These are phyloP conservation scores for Paramyrothecium sp. DNA, from an alignment of 2,329 filamentous ascomycete genomes.

Conservation along the genomic window DNA sequence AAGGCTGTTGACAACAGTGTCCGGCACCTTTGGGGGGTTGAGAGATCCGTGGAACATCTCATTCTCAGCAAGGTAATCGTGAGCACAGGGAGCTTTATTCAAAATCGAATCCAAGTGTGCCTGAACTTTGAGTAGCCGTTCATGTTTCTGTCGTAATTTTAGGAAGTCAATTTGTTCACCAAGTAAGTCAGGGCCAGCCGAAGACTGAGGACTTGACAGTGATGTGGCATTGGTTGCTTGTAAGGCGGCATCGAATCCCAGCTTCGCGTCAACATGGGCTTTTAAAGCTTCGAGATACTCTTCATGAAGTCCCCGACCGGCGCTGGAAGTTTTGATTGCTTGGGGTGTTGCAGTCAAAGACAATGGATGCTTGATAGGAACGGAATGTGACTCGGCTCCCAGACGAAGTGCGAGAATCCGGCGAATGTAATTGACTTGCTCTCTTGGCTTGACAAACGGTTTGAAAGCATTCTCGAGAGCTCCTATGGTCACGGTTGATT, in stretches of 20 bases:
- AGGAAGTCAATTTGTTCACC: slow-evolving; percentile 51
- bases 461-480: slow-evolving; percentile 43
- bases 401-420: slow-evolving; percentile 55
- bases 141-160: slow-evolving; percentile 50
- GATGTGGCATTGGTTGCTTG: slow-evolving; percentile 16
- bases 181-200: slow-evolving; percentile 24
- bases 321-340: slow-evolving; percentile 30
- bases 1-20: slow-evolving; percentile 49
- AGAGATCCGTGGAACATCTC: slow-evolving; percentile 43
- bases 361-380: slow-evolving; percentile 41
- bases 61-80: slow-evolving; percentile 48
- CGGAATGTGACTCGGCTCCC: slow-evolving; percentile 42
- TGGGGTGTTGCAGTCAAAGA: slow-evolving; percentile 44
- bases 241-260: slow-evolving; percentile 41
- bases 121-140: slow-evolving; percentile 48
- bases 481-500: slow-evolving; percentile 28
- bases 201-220: slow-evolving; percentile 11
- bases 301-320: slow-evolving; percentile 46
- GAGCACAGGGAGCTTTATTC: slow-evolving; percentile 50
- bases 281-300: slow-evolving; percentile 55
- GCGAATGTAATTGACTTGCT: slow-evolving; percentile 56
- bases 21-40: slow-evolving; percentile 49
- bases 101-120: slow-evolving; percentile 48
- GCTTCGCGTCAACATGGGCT: slow-evolving; percentile 49
- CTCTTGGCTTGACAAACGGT: slow-evolving; percentile 54